phyloP scores from a whole-genome alignment of 2,329 filamentous ascomycete species.

The Nigrograna mackinnonii region DNA sequence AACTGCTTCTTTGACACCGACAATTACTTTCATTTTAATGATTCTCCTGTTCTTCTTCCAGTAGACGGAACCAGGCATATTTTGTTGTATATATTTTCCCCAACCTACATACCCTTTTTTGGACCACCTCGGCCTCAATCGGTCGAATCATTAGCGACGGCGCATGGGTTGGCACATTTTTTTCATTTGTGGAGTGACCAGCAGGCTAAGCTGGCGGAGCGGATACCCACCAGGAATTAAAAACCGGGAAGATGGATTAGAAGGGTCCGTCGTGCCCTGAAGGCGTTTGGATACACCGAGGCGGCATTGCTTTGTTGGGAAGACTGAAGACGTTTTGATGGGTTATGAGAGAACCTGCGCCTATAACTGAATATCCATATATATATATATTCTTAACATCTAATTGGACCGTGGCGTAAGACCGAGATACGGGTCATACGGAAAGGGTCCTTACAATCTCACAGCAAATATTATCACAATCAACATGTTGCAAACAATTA shows the following conservation, averaged over 20 bases:
- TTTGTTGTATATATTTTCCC: slow-evolving; percentile 6
- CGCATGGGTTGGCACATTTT: slow-evolving; percentile 23
- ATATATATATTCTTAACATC: slow-evolving; percentile 9
- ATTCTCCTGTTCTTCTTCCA: slow-evolving; percentile 36
- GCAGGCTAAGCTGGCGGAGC: slow-evolving; percentile 5
- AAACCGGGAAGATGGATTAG: slow-evolving; percentile 6
- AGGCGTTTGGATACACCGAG: slow-evolving; percentile 1
- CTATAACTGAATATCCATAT: slow-evolving; percentile 1
- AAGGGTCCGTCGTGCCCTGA: slow-evolving; percentile 2
- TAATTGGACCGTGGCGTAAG: slow-evolving; percentile 12
- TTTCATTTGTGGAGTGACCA: slow-evolving; percentile 16
- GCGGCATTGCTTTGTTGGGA: neutral
- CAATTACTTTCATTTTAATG: slow-evolving; percentile 37
- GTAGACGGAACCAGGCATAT: slow-evolving; percentile 14
- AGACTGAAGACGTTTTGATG: neutral
- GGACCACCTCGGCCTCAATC: slow-evolving; percentile 19
- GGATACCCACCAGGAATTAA: slow-evolving; percentile 9
- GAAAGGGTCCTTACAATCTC: slow-evolving; percentile 17
- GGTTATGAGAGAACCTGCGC: neutral
- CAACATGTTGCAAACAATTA: slow-evolving; percentile 5
- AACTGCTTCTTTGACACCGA: slow-evolving; percentile 27
- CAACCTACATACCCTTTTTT: slow-evolving; percentile 2
- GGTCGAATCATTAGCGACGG: slow-evolving; percentile 40
- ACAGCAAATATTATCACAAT: slow-evolving; percentile 14
- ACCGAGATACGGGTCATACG: slow-evolving; percentile 9